Evolutionary conservation across 2,329 filamentous ascomycete genomes (phyloP), one percentile per base, ranked within the genome.

Genomic region (Penicillium sp.): DNA sequence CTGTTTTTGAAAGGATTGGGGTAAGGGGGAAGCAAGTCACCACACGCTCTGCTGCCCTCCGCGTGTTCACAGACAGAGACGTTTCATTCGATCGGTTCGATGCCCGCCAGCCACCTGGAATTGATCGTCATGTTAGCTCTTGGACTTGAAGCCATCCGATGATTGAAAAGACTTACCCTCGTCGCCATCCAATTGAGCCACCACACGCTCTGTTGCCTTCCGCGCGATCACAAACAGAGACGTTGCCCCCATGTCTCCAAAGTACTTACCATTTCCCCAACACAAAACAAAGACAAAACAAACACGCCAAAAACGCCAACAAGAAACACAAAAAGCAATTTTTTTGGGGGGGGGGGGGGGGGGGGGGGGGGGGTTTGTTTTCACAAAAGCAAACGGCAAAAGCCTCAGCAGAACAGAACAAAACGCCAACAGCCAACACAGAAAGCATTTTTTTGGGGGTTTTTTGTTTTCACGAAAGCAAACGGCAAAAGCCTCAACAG

Each of bases 401-500:
- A 41, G 48, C 35, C 48, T 50, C 35, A 25, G 17, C 36, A 29
- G 23, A 49, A 15, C 21, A 49, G 25, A 27, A 19, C 47, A 49
- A 21, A 35, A 3, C 19, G 9, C 4, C 17, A 7, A 48, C 1
- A 36, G 12, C 36, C 21, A 12, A 29, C 19, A 33, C 8, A 10
- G 1, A n/a, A 49, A 42, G 25, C n/a, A 42, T 6, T 13, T 13
- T 51, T 51, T 51, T 51, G 13, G 9, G 35, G 38, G 19, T 33
- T 42, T 51, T 51, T 21, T 23, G 9, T 42, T 43, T 43, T 43
- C 38, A 10, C 23, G 25, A 51, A 52, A 44, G 29, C 49, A 52
- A 52, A 52, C 49, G 39, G 49, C 49, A 52, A 52, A 52, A 44
- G 49, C 39, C 39, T 52, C 50, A 51, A 4, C 36, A 41, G 35